A percentile compares a stretch with the other conserved stretches of the same genome.
Evolutionary conservation across 1,284 basidiomycete species (phyloP).

Genomic region (Tranzscheliella williamsii): DNA sequence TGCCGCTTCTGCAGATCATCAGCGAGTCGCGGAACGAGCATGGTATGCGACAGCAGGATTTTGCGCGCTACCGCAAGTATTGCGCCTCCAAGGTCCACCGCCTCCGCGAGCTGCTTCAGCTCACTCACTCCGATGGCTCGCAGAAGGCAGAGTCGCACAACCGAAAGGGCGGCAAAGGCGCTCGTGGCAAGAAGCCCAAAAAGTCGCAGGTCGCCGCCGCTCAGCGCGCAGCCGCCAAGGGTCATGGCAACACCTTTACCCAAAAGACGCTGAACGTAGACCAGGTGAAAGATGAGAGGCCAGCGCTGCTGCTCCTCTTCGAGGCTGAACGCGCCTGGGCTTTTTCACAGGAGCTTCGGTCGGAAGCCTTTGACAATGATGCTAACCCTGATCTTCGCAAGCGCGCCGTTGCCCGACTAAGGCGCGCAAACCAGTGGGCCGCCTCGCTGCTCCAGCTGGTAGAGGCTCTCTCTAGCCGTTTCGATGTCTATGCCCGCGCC

Average conservation of each 20-base stretch:
- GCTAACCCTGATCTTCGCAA: slow-evolving; percentile 70
- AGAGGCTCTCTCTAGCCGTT: slow-evolving; percentile 65
- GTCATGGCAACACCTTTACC: slow-evolving; percentile 82
- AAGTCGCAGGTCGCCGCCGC: slow-evolving; percentile 31
- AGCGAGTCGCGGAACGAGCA: slow-evolving; percentile 89
- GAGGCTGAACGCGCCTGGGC: slow-evolving; percentile 91
- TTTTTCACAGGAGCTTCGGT: slow-evolving; percentile 77
- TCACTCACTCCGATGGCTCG: slow-evolving; percentile 68
- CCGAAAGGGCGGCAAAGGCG: slow-evolving; percentile 22
- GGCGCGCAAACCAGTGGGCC: slow-evolving; percentile 81
- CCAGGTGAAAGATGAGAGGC: slow-evolving; percentile 40
- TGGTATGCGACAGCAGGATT: slow-evolving; percentile 86
- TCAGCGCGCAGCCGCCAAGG: slow-evolving; percentile 62
- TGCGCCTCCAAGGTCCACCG: slow-evolving; percentile 88
- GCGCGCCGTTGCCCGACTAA: slow-evolving; percentile 77
- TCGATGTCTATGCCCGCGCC: slow-evolving; percentile 41
- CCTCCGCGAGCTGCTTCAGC: slow-evolving; percentile 77
- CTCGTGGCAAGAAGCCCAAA: slow-evolving; percentile 41
- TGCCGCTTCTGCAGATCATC: slow-evolving; percentile 74
- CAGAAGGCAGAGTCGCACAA: slow-evolving; percentile 21
- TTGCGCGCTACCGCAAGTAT: slow-evolving; percentile 80
- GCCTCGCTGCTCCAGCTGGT: slow-evolving; percentile 76
- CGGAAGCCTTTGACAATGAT: slow-evolving; percentile 66
- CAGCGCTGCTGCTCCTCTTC: slow-evolving; percentile 72
- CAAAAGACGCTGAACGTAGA: slow-evolving; percentile 42